Evolutionary conservation across 495 filamentous ascomycete species (phyloP).

Genomic region (Penicillium paxilli): DNA sequence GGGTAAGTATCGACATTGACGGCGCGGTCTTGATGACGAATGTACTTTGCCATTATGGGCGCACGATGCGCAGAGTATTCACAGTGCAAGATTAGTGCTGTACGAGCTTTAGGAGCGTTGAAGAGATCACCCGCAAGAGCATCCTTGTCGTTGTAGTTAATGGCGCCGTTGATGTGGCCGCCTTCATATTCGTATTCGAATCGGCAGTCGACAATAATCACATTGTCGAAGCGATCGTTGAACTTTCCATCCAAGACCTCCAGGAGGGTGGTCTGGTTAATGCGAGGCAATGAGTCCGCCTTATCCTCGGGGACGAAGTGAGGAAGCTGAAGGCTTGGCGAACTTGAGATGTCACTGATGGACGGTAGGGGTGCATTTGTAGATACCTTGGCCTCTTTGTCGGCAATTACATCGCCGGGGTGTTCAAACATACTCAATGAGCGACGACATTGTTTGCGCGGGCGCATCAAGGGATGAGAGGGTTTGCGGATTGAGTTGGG

Average conservation of each 20-base stretch:
- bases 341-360: slow-evolving; percentile 74
- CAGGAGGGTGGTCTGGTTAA: slow-evolving; percentile 74
- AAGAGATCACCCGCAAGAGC: slow-evolving; percentile 77
- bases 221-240: slow-evolving; percentile 68
- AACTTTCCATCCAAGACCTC: slow-evolving; percentile 87
- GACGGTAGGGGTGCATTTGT: slow-evolving; percentile 62
- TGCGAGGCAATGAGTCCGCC: slow-evolving; percentile 82
- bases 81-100: slow-evolving; percentile 90
- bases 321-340: slow-evolving; percentile 71
- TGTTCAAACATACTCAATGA: slow-evolving; percentile 98
- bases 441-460: slow-evolving; percentile 83
- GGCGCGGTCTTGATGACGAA: slow-evolving; percentile 83
- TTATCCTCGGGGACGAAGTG: slow-evolving; percentile 81
- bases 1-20: slow-evolving; percentile 84
- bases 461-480: slow-evolving; percentile 70
- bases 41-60: slow-evolving; percentile 81
- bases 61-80: slow-evolving; percentile 97
- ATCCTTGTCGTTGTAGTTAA: slow-evolving; percentile 97
- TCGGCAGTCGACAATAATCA: slow-evolving; percentile 89
- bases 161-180: slow-evolving; percentile 87
- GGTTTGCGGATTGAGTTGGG: slow-evolving; percentile 67
- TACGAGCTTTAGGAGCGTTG: slow-evolving; percentile 61
- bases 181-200: slow-evolving; percentile 99
- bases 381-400: slow-evolving; percentile 56
- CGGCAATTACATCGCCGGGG: slow-evolving; percentile 80